A percentile compares a stretch with the other conserved stretches of the same genome.
Conservation (phyloP, 495 filamentous ascomycete species). For the Mytilinidion resinicola region DNA sequence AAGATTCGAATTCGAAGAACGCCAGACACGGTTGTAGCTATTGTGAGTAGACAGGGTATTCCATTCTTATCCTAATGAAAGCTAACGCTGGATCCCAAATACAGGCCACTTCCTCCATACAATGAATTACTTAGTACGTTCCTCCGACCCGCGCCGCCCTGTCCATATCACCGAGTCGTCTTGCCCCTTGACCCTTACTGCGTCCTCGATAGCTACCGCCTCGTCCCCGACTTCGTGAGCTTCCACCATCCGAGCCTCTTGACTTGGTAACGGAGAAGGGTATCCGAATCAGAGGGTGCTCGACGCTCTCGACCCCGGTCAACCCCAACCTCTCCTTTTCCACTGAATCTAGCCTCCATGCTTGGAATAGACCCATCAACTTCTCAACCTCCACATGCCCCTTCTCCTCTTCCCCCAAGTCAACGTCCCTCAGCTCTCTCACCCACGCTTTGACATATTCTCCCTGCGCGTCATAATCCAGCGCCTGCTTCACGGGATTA, state of each 20-base stretch:
- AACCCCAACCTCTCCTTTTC: conserved; percentile 48
- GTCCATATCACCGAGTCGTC: too few species aligned
- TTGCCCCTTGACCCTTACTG: conserved; percentile 9
- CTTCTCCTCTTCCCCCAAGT: conserved; percentile 6
- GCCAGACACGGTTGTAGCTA: too few species aligned
- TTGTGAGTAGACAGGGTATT: too few species aligned
- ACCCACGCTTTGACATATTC: conserved; percentile 64
- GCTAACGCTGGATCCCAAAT: too few species aligned
- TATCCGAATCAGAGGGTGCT: conserved; percentile 52
- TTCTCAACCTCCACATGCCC: conserved; percentile 30
- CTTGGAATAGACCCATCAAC: conserved; percentile 55
- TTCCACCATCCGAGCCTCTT: conserved; percentile 25
- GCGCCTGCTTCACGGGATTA: conserved; percentile 65
- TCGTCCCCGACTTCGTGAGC: conserved; percentile 16
- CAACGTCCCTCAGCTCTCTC: conserved; percentile 48
- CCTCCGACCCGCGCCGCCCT: too few species aligned
- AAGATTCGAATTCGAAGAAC: too few species aligned
- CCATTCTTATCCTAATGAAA: too few species aligned
- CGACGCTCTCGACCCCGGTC: conserved; percentile 46
- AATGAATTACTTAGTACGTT: too few species aligned
- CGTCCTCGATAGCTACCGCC: conserved; percentile 23
- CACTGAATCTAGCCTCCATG: conserved; percentile 50
- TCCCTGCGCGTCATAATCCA: conserved; percentile 61
- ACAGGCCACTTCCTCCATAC: too few species aligned
- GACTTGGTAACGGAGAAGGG: conserved; percentile 43